phyloP scores from a whole-genome alignment of 2,329 filamentous ascomycete genomes.

The Colletotrichum liriopes region DNA sequence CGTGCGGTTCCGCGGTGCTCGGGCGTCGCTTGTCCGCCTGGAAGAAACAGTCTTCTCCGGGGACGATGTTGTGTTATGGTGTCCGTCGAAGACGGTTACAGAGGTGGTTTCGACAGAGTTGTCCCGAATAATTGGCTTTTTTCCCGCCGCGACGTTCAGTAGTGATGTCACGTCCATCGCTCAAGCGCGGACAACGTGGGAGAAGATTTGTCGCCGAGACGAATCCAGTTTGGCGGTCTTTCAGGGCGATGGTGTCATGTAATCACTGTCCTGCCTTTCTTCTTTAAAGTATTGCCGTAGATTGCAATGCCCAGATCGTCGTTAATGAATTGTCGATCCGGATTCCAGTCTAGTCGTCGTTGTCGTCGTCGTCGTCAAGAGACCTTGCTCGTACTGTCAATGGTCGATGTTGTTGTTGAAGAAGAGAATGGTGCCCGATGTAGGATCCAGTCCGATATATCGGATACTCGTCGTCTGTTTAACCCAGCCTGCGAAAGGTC shows the following conservation, averaged over 20 bases:
- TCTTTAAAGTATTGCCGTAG: constrained; percentile 1
- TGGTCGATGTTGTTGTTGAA: constrained; percentile 2
- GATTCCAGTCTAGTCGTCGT: not conserved
- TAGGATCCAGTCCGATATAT: constrained; percentile 43
- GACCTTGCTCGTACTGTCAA: not conserved
- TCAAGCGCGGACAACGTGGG: constrained; percentile 42
- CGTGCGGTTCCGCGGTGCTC: constrained; percentile 54
- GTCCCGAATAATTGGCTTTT: constrained; percentile 40
- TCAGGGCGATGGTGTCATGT: constrained; percentile 13
- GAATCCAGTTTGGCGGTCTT: constrained; percentile 40
- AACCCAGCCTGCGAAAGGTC: constrained; percentile 35
- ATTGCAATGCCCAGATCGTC: not conserved
- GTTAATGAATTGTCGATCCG: not conserved
- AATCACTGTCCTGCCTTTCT: not conserved
- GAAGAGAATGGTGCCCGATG: constrained; percentile 31
- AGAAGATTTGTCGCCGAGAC: constrained; percentile 33
- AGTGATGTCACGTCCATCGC: constrained; percentile 46
- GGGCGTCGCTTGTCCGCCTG: constrained; percentile 41
- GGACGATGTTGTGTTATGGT: constrained; percentile 29
- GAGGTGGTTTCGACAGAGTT: constrained; percentile 37
- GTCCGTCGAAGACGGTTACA: constrained; percentile 25
- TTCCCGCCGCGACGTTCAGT: constrained; percentile 44
- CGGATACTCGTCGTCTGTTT: constrained; percentile 43
- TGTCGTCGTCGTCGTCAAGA: not conserved
- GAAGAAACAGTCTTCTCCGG: constrained; percentile 39